Percentiles rank a stretch among this genome's conserved stretches.
phyloP scores from a whole-genome alignment of 2,329 filamentous ascomycete genomes.

The Didymellaceae sp. region DNA sequence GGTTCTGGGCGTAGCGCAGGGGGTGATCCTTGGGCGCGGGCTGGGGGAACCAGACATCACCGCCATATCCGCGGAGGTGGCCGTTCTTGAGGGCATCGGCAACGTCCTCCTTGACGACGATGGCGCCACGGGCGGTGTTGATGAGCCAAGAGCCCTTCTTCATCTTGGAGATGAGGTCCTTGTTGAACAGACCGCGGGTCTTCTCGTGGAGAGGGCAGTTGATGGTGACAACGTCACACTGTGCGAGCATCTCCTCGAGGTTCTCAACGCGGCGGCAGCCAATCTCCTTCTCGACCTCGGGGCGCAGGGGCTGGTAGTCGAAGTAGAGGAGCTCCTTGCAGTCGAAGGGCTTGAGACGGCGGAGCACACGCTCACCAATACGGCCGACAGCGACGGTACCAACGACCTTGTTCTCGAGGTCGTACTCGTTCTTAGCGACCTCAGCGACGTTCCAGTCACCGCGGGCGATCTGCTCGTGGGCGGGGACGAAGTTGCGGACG shows the following conservation, averaged over 20 bases:
- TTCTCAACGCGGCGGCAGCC: slow-evolving; percentile 86
- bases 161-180: slow-evolving; percentile 98
- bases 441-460: slow-evolving; percentile 96
- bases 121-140: slow-evolving; percentile 98
- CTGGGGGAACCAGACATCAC: slow-evolving; percentile 97
- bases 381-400: slow-evolving; percentile 97
- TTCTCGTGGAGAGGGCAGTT: slow-evolving; percentile 99
- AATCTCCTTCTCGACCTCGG: slow-evolving; percentile 93
- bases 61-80: slow-evolving; percentile 87
- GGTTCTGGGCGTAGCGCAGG: slow-evolving; percentile 90
- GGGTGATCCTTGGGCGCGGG: slow-evolving; percentile 92
- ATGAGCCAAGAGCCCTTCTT: slow-evolving; percentile 97
- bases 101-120: slow-evolving; percentile 99
- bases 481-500: slow-evolving; percentile 97
- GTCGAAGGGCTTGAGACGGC: slow-evolving; percentile 95
- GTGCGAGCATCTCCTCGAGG: slow-evolving; percentile 90
- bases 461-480: slow-evolving; percentile 87
- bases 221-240: slow-evolving; percentile 98
- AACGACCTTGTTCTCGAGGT: slow-evolving; percentile 96
- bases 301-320: slow-evolving; percentile 92
- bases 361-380: slow-evolving; percentile 96
- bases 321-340: slow-evolving; percentile 99
- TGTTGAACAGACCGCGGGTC: slow-evolving; percentile 96
- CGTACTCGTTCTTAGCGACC: slow-evolving; percentile 97
- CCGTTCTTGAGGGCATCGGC: slow-evolving; percentile 90